Conservation (phyloP, 2,329 filamentous ascomycete species). For the Fusarium succisae region DNA sequence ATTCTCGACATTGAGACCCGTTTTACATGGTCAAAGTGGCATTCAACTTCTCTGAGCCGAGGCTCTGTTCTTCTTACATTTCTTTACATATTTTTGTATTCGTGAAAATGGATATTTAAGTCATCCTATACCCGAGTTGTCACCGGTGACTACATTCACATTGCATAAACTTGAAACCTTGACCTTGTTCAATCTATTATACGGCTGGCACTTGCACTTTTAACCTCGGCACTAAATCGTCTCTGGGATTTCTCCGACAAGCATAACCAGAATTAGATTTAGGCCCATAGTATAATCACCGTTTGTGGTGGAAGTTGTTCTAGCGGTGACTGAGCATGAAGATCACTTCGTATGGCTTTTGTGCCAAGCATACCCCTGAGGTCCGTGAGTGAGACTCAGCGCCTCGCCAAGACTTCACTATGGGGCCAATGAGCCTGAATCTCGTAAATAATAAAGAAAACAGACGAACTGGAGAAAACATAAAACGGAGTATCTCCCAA, state of each 20-base stretch:
- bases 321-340: background rate
- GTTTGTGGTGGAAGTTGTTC: background rate
- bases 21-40: rapidly evolving
- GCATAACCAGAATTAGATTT: background rate
- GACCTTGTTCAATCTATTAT: no score
- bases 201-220: no score
- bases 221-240: background rate
- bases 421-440: background rate
- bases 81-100: background rate
- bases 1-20: rapidly evolving
- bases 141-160: rapidly evolving
- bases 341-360: background rate
- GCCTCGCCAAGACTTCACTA: background rate
- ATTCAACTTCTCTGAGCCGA: background rate
- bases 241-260: rapidly evolving
- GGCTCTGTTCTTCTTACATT: rapidly evolving
- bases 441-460: background rate
- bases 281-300: background rate
- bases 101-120: background rate
- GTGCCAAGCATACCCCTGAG: background rate
- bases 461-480: rapidly evolving
- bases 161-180: background rate
- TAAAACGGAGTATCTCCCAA: rapidly evolving
- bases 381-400: background rate
- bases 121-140: background rate